phyloP scores from a whole-genome alignment of 192 early-diverging fungal genomes.

The Coemansia sp. region DNA sequence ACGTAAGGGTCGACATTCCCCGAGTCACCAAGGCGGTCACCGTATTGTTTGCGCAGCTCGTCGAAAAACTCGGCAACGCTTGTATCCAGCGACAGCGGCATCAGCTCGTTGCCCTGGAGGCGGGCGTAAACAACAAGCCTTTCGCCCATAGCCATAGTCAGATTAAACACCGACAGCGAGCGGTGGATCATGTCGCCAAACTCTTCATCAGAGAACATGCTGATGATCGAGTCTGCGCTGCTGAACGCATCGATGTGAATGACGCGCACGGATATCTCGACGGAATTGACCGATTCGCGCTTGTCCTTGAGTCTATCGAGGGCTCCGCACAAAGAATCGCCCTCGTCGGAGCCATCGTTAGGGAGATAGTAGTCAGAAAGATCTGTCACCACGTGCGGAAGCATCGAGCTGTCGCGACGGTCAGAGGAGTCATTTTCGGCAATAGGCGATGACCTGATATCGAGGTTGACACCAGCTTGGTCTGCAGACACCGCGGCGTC shows the following conservation, averaged over 20 bases:
- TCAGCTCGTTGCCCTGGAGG: constrained; percentile 24
- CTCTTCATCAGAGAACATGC: constrained; percentile 33
- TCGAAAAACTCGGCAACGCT: constrained; percentile 25
- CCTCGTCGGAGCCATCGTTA: constrained; percentile 50
- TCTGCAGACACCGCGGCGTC: background rate
- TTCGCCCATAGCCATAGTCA: constrained; percentile 12
- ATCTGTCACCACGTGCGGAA: constrained; percentile 13
- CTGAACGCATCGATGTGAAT: constrained; percentile 25
- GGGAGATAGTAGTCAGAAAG: constrained; percentile 33
- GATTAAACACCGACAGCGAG: constrained; percentile 22
- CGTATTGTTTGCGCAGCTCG: constrained; percentile 18
- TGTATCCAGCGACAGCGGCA: constrained; percentile 18
- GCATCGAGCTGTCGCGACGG: constrained; percentile 25
- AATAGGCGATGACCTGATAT: constrained; percentile 8
- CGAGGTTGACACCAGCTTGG: constrained; percentile 1
- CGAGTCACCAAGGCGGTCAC: constrained; percentile 8
- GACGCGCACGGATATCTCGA: constrained; percentile 16
- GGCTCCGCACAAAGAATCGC: constrained; percentile 45
- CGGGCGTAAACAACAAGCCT: constrained; percentile 26
- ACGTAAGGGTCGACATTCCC: constrained; percentile 21
- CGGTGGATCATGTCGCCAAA: constrained; percentile 43
- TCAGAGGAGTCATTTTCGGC: constrained; percentile 9
- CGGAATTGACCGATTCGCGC: constrained; percentile 21
- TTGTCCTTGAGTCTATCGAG: constrained; percentile 24
- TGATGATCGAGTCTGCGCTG: constrained; percentile 22